Evolutionary conservation across 768 basidiomycete species (phyloP).

Genomic region (Tremella fuciformis): DNA sequence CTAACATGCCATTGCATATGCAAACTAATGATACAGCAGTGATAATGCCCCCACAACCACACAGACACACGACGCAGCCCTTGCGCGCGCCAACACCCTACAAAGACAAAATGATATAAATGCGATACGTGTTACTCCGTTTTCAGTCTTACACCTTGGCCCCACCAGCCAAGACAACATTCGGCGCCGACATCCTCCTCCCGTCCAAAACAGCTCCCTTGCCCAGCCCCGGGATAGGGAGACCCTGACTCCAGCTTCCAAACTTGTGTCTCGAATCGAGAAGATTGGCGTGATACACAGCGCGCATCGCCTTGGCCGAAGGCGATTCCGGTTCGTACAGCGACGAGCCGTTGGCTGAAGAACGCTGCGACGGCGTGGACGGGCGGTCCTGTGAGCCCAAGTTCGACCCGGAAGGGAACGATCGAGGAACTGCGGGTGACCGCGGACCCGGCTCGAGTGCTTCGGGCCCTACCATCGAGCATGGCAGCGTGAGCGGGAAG

Average conservation of each 20-base stretch:
- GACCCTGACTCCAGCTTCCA: conserved; percentile 1
- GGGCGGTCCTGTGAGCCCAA: neutral
- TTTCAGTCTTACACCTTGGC: too few species aligned
- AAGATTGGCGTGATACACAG: conserved; percentile 37
- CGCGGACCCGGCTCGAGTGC: conserved; percentile 23
- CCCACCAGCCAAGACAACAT: too few species aligned
- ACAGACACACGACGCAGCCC: too few species aligned
- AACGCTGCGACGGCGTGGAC: neutral
- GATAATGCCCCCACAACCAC: too few species aligned
- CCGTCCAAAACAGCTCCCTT: neutral
- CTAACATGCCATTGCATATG: too few species aligned
- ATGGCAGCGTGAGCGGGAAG: conserved; percentile 62
- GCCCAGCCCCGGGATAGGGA: neutral
- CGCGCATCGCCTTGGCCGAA: conserved; percentile 31
- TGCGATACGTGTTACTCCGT: too few species aligned
- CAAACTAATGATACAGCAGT: too few species aligned
- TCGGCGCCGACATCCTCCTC: conserved; percentile 2
- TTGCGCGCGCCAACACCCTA: too few species aligned
- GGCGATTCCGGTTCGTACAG: conserved; percentile 15
- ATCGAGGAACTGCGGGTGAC: neutral
- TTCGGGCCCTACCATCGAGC: conserved; percentile 44
- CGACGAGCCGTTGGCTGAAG: neutral
- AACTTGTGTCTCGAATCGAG: conserved; percentile 15
- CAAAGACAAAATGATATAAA: too few species aligned
- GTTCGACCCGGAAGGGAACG: neutral